A percentile compares a stretch with the other conserved stretches of the same genome.
These are phyloP conservation scores for Dichotomopilus funicola DNA, from an alignment of 2,329 filamentous ascomycete genomes.

Conservation along the genomic window DNA sequence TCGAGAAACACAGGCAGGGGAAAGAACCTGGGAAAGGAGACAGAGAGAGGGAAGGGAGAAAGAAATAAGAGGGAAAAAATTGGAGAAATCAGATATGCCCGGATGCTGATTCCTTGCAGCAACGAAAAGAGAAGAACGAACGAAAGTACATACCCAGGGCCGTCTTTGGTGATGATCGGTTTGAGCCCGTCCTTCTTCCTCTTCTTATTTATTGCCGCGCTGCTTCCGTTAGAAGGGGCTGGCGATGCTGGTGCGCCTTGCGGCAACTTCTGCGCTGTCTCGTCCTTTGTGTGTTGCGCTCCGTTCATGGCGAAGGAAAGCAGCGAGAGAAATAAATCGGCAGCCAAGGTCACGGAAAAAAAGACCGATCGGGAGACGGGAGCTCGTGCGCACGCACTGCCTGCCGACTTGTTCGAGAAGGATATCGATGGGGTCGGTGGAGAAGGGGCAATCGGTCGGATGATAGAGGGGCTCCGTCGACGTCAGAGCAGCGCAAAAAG, in stretches of 20 bases:
- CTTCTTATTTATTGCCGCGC: constrained; percentile 50
- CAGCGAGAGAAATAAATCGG: constrained; percentile 3
- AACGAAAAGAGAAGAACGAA: not conserved
- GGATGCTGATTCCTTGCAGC: constrained; percentile 10
- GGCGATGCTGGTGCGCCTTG: constrained; percentile 15
- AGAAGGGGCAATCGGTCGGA: constrained; percentile 1
- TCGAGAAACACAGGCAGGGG: not conserved
- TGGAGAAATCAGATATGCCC: no score
- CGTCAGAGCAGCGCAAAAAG: constrained; percentile 1
- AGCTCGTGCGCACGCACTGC: constrained; percentile 8
- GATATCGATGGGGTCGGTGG: constrained; percentile 9
- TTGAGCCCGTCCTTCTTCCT: constrained; percentile 68
- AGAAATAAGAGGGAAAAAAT: no score
- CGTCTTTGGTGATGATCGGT: constrained; percentile 68
- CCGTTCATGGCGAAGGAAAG: constrained; percentile 24
- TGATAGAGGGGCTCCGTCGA: constrained; percentile 1
- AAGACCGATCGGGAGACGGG: constrained; percentile 4
- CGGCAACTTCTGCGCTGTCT: constrained; percentile 17
- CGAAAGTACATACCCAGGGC: constrained; percentile 33
- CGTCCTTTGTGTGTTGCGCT: constrained; percentile 20
- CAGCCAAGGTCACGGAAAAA: not conserved
- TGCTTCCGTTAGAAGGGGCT: constrained; percentile 22
- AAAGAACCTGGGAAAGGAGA: not conserved
- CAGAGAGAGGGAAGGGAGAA: no score
- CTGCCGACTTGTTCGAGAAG: constrained; percentile 4